Evolutionary conservation across 2,329 filamentous ascomycete species (phyloP).

Genomic region (Biscogniauxia marginata): DNA sequence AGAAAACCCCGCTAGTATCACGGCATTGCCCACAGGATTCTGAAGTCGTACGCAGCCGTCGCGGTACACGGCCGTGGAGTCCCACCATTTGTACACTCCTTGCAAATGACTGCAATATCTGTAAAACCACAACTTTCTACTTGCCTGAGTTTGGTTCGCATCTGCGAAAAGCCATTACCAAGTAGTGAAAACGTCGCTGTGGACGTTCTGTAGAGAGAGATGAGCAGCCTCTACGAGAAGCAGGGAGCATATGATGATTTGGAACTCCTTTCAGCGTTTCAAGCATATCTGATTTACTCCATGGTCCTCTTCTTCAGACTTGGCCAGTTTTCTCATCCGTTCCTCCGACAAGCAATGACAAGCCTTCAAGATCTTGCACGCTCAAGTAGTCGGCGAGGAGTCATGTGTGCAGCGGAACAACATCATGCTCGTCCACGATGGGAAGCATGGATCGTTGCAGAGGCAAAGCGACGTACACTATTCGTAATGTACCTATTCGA

Average conservation of each 20-base stretch:
- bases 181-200: conserved; percentile 34
- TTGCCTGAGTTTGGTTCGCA: conserved; percentile 41
- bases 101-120: conserved; percentile 32
- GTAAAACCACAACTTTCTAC: conserved; percentile 36
- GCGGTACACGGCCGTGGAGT: conserved; percentile 36
- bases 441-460: conserved; percentile 54
- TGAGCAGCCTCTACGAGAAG: conserved; percentile 38
- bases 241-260: conserved; percentile 27
- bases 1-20: conserved; percentile 37
- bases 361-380: conserved; percentile 51
- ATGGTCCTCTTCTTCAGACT: conserved; percentile 47
- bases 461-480: conserved; percentile 51
- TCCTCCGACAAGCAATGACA: conserved; percentile 45
- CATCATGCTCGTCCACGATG: conserved; percentile 41
- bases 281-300: conserved; percentile 53
- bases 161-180: conserved; percentile 37
- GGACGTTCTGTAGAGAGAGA: conserved; percentile 40
- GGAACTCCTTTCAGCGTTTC: conserved; percentile 44
- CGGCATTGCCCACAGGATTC: conserved; percentile 37
- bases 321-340: conserved; percentile 21
- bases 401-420: conserved; percentile 44
- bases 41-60: conserved; percentile 44
- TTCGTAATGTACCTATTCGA: conserved; percentile 55
- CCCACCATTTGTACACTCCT: conserved; percentile 45
- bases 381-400: conserved; percentile 37